Base-by-base conservation (phyloP, 2,329 filamentous ascomycete genomes). In the Aspergillus aculeatus region DNA sequence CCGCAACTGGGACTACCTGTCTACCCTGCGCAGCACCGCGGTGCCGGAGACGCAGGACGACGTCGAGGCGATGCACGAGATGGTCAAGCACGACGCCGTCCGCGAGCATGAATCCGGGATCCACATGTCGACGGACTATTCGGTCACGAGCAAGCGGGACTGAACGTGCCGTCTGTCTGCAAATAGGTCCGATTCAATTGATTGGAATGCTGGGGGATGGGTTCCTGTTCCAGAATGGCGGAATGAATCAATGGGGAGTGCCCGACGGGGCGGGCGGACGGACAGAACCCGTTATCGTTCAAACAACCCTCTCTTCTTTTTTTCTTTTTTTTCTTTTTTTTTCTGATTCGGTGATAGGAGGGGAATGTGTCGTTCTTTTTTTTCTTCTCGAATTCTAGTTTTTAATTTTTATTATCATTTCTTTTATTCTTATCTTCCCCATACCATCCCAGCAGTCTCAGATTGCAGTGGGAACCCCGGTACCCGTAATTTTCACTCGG, bases 1-100 rank as follows among this genome's bases (percentile, higher is more conserved):
- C 14, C 49, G 44, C 21, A 60, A 57, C 58, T 60, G 60, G 60
- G 57, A 62, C 35, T 50, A 62, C 12, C 53, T 62, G 9, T 59
- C 52, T 0, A 62, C 60, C 1, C 11, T 60, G 5, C 32, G 51
- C 5, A 47, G 32, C 21, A 50, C 57, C 16, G 10, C 38, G 5
- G 52, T 19, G n/a, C n/a, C n/a, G 16, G 52, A 47, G 38, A 54
- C 10, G 16, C 9, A 19, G n/a, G 31, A 54, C 24, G 52, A 54
- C 24, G 41, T 54, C 2, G 52, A 54, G 38, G 38, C 38, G 4
- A 26, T 54, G n/a, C 52, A 54, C 10, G 52, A 47, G 52, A 47
- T 19, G 41, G 5, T 29, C 26, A 54, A 54, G 52, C 38, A 54
- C 11, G 52, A 54, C 1, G 26, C 21, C 1, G 26, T 14, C 6